phyloP scores from a whole-genome alignment of 108 stramenopile species.

The Skeletonema tropicum region DNA sequence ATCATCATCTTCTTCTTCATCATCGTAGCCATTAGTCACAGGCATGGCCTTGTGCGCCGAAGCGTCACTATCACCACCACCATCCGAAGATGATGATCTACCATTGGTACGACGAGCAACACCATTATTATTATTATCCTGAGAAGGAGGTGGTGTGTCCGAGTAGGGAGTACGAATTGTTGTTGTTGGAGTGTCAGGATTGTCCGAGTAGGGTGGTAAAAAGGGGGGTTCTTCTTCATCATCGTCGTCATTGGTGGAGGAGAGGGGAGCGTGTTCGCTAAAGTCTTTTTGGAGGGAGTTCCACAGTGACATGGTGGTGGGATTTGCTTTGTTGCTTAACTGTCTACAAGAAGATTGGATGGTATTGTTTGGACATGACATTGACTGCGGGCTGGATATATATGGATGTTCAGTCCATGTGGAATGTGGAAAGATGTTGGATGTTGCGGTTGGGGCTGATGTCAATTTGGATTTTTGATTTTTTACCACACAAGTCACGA shows the following conservation, averaged over 20 bases:
- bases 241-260: conserved; percentile 6
- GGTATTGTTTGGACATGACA: too few species aligned
- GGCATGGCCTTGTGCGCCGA: conserved; percentile 11
- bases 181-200: background rate
- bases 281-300: background rate
- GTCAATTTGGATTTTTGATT: too few species aligned
- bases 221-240: conserved; percentile 17
- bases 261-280: conserved; percentile 22
- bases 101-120: background rate
- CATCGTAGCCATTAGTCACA: background rate
- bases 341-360: too few species aligned
- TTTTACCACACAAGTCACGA: too few species aligned
- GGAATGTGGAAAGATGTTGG: too few species aligned
- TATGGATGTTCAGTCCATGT: too few species aligned
- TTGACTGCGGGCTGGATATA: too few species aligned
- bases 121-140: background rate
- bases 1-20: background rate
- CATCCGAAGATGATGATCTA: background rate
- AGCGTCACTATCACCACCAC: background rate
- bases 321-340: background rate
- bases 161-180: background rate
- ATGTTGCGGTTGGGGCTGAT: too few species aligned
- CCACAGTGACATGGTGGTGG: background rate
- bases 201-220: conserved; percentile 19
- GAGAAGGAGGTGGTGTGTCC: background rate